phyloP scores from a whole-genome alignment of 345 rosid species.

The Draba incana region DNA sequence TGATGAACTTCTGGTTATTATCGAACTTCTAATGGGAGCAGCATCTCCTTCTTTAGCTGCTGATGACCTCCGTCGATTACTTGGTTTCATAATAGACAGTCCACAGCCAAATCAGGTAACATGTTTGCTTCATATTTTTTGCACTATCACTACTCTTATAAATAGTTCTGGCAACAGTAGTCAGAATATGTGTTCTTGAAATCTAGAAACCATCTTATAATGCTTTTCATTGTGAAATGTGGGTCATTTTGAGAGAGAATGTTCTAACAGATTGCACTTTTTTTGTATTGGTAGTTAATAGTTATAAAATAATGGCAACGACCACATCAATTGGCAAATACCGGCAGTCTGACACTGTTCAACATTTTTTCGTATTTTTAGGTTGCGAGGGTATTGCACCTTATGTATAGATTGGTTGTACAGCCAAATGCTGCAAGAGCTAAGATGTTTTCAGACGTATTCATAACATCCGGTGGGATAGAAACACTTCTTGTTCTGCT shows the following conservation, averaged over 20 bases:
- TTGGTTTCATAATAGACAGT: constrained; percentile 94
- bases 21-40: constrained; percentile 95
- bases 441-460: constrained; percentile 72
- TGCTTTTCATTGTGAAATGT: constrained; percentile 23
- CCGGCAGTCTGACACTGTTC: constrained; percentile 29
- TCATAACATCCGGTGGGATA: constrained; percentile 84
- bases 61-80: constrained; percentile 80
- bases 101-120: constrained; percentile 97
- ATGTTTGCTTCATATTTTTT: constrained; percentile 10
- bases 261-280: constrained; percentile 15
- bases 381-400: constrained; percentile 92
- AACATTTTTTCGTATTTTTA: constrained; percentile 43
- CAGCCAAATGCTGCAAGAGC: constrained; percentile 94
- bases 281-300: constrained; percentile 29
- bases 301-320: constrained; percentile 17
- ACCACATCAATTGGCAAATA: constrained; percentile 15
- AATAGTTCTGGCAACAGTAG: constrained; percentile 7
- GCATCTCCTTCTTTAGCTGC: constrained; percentile 77
- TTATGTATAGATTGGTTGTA: constrained; percentile 84
- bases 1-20: constrained; percentile 95
- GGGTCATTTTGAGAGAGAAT: constrained; percentile 23
- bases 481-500: constrained; percentile 97
- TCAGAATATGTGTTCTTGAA: constrained; percentile 23
- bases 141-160: constrained; percentile 2
- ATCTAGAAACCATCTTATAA: constrained; percentile 20